Conservation (phyloP, 805 yeast species). For the Yamadazyma akitaensis region DNA sequence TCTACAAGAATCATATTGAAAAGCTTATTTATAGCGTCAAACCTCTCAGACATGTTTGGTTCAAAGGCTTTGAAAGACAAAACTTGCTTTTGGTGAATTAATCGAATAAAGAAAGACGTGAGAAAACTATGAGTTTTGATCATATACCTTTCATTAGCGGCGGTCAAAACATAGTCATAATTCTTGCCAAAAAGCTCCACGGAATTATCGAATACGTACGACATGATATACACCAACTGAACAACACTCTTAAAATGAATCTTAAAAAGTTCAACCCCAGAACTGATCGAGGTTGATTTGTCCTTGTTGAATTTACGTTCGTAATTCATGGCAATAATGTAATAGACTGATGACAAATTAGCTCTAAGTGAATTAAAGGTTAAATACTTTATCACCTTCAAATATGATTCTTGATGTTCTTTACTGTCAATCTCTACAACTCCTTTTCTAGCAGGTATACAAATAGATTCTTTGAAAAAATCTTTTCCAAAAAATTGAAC, state of each 20-base stretch:
- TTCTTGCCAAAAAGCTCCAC: conserved; percentile 40
- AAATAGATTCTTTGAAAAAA: conserved; percentile 37
- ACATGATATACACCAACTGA: conserved; percentile 41
- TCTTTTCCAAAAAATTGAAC: conserved; percentile 39
- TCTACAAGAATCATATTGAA: conserved; percentile 32
- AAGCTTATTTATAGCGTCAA: conserved; percentile 30
- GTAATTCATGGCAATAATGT: conserved; percentile 39
- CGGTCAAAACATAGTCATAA: conserved; percentile 36
- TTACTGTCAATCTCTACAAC: conserved; percentile 15
- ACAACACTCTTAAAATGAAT: conserved; percentile 39
- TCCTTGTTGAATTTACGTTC: conserved; percentile 30
- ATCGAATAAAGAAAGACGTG: conserved; percentile 36
- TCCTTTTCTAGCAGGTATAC: conserved; percentile 27
- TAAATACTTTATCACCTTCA: conserved; percentile 35
- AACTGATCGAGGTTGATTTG: conserved; percentile 28
- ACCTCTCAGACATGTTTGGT: conserved; percentile 17
- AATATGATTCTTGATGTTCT: conserved; percentile 26
- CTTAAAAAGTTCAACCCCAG: conserved; percentile 42
- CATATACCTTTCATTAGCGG: conserved; percentile 37
- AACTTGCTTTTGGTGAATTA: conserved; percentile 35
- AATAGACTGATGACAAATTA: conserved; percentile 39
- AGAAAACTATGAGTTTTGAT: conserved; percentile 39
- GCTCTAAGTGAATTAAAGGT: conserved; percentile 37
- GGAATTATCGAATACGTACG: conserved; percentile 40
- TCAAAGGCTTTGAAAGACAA: conserved; percentile 21